Conservation (phyloP, 1,139 yeast genomes). For the Diutina ranongensis region DNA sequence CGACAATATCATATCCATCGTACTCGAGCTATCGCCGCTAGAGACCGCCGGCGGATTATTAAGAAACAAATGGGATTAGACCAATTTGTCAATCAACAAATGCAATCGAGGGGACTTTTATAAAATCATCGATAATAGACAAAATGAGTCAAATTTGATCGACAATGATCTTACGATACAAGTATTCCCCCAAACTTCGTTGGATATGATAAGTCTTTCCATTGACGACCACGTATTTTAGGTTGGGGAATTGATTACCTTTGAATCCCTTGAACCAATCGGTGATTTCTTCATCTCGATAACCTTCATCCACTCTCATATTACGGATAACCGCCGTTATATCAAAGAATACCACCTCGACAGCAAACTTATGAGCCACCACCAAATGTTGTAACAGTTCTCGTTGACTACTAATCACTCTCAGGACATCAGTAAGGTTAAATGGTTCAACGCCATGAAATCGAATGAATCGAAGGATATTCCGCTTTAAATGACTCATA, state of each 20-base stretch:
- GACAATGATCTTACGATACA: not conserved
- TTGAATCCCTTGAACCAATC: slow-evolving; percentile 5
- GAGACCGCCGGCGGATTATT: not conserved
- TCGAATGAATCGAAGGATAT: slow-evolving; percentile 3
- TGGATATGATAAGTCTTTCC: slow-evolving; percentile 1
- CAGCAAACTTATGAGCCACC: slow-evolving; percentile 5
- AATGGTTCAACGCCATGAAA: slow-evolving; percentile 5
- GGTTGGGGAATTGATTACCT: slow-evolving; percentile 1
- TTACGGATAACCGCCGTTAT: slow-evolving; percentile 4
- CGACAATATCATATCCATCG: not conserved
- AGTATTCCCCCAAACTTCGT: slow-evolving; percentile 5
- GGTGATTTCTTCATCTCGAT: slow-evolving; percentile 4
- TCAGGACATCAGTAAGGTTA: not conserved
- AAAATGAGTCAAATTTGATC: not conserved
- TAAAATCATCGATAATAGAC: not conserved
- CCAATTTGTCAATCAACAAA: not conserved
- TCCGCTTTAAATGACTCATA: slow-evolving; percentile 4
- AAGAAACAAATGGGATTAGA: not conserved
- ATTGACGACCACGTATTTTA: slow-evolving; percentile 3
- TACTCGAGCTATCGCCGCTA: not conserved
- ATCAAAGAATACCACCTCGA: slow-evolving; percentile 2
- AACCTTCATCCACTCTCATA: slow-evolving; percentile 4
- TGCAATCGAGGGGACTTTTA: not conserved
- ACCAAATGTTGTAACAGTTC: slow-evolving; percentile 3
- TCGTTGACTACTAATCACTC: not conserved